Percentiles rank a stretch among this genome's conserved stretches.
phyloP scores from a whole-genome alignment of 371 early-diverging fungal species.

The Mortierella sp. region DNA sequence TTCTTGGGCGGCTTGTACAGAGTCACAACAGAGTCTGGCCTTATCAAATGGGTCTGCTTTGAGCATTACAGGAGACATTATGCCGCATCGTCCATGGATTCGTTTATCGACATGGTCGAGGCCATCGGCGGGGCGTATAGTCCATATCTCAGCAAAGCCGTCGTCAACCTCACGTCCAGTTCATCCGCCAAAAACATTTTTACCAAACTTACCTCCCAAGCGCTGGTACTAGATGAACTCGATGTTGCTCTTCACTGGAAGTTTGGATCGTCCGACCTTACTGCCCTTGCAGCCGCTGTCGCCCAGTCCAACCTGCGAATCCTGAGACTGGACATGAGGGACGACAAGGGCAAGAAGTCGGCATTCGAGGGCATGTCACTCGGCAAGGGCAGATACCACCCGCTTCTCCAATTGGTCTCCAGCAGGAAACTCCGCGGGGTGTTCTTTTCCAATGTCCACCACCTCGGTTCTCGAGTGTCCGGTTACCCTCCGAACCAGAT shows the following conservation, averaged over 20 bases:
- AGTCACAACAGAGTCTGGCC: neutral
- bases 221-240: neutral
- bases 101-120: neutral
- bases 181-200: neutral
- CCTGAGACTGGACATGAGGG: slow-evolving; percentile 2
- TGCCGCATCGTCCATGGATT: neutral
- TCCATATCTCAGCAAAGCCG: neutral
- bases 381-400: slow-evolving; percentile 7
- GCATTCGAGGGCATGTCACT: slow-evolving; percentile 1
- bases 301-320: neutral
- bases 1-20: slow-evolving; percentile 3
- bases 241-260: slow-evolving; percentile 4
- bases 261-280: slow-evolving; percentile 2
- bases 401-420: neutral
- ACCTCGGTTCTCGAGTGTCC: slow-evolving; percentile 1
- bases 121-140: neutral
- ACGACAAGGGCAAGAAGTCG: slow-evolving; percentile 6
- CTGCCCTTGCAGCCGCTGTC: neutral
- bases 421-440: neutral
- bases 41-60: slow-evolving; percentile 6
- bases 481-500: neutral
- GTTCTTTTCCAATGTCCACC: slow-evolving; percentile 3
- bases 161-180: neutral
- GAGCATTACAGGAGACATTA: neutral
- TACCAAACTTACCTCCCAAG: neutral